phyloP scores from a whole-genome alignment of 2,329 filamentous ascomycete species.

The Fusarium xylarioides region DNA sequence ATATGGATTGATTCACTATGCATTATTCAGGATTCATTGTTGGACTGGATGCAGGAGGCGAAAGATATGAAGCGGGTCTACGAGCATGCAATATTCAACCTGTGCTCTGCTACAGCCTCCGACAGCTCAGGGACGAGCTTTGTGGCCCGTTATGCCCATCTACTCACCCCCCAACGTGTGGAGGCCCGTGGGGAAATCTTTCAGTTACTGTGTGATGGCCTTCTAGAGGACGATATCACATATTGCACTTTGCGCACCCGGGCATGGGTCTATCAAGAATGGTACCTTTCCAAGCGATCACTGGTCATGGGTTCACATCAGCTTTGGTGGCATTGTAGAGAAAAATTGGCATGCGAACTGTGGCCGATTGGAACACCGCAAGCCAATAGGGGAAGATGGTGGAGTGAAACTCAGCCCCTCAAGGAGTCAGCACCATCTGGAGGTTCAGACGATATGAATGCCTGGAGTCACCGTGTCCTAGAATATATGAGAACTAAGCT shows the following conservation, averaged over 20 bases:
- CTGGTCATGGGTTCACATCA: background rate
- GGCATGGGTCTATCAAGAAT: background rate
- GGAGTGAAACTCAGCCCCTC: background rate
- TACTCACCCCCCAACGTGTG: fast-evolving
- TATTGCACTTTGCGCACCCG: background rate
- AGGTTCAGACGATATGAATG: background rate
- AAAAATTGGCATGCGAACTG: background rate
- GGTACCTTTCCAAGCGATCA: background rate
- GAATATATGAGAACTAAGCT: background rate
- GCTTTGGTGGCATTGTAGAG: background rate
- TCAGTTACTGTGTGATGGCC: fast-evolving
- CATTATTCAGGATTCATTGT: background rate
- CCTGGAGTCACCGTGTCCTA: background rate
- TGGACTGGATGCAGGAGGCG: background rate
- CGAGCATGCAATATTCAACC: background rate
- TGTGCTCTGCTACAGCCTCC: background rate
- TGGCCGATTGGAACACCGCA: background rate
- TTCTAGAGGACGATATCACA: background rate
- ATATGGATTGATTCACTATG: background rate
- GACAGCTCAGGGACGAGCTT: background rate
- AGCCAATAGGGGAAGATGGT: background rate
- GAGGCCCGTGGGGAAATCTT: background rate
- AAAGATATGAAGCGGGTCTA: background rate
- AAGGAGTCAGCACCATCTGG: background rate
- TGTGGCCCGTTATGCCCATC: background rate